phyloP scores from a whole-genome alignment of 2,329 filamentous ascomycete species.

The Colletotrichum melonis region DNA sequence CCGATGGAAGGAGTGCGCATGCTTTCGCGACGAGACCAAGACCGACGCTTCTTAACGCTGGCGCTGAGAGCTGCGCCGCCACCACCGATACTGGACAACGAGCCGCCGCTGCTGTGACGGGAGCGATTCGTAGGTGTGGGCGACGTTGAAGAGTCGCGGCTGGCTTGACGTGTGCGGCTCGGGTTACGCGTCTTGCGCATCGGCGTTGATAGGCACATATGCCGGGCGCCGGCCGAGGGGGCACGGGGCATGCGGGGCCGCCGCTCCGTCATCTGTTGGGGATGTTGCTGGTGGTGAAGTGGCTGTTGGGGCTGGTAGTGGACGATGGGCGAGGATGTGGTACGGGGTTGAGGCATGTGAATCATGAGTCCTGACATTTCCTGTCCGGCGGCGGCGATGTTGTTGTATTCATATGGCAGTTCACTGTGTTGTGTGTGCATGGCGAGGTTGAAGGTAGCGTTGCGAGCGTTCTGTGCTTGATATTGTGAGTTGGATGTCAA shows the following conservation, averaged over 20 bases:
- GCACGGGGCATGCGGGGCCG: conserved; percentile 62
- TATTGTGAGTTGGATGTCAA: conserved; percentile 42
- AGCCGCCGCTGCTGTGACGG: conserved; percentile 53
- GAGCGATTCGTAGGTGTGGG: conserved; percentile 50
- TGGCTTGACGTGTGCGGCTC: conserved; percentile 41
- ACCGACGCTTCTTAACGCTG: conserved; percentile 51
- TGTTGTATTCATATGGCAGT: conserved; percentile 52
- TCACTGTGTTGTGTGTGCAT: conserved; percentile 54
- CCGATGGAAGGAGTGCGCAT: conserved; percentile 43
- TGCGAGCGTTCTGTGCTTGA: conserved; percentile 45
- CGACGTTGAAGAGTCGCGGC: conserved; percentile 44
- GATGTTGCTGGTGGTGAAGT: conserved; percentile 37
- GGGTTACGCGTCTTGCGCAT: conserved; percentile 56
- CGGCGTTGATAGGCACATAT: conserved; percentile 52
- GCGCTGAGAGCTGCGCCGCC: conserved; percentile 53
- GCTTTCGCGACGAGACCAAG: conserved; percentile 43
- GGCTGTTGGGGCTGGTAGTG: conserved; percentile 36
- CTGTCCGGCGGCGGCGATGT: conserved; percentile 44
- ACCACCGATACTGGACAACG: conserved; percentile 41
- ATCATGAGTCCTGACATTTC: conserved; percentile 59
- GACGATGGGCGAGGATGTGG: conserved; percentile 50
- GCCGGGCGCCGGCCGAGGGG: conserved; percentile 64
- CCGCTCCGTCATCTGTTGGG: conserved; percentile 45
- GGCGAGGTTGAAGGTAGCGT: conserved; percentile 51
- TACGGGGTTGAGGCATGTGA: conserved; percentile 62